phyloP scores from a whole-genome alignment of 768 basidiomycete species.

The Serendipita sp. region DNA sequence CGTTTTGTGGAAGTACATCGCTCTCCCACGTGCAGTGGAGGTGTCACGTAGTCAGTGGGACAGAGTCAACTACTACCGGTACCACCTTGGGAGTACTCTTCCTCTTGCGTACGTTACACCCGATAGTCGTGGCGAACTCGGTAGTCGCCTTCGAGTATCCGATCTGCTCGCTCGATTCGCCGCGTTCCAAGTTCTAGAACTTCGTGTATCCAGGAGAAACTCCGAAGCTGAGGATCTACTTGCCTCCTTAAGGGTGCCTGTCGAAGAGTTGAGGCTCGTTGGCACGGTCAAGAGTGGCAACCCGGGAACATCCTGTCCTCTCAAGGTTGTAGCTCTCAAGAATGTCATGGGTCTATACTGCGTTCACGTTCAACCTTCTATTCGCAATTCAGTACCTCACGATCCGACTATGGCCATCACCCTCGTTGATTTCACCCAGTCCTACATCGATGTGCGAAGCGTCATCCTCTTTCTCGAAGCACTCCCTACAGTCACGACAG shows the following conservation, averaged over 20 bases:
- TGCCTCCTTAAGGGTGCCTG: neutral
- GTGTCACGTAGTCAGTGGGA: neutral
- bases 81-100: neutral
- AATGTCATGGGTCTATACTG: neutral
- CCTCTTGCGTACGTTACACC: neutral
- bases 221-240: slow-evolving; percentile 3
- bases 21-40: neutral
- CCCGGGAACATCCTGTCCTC: neutral
- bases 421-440: neutral
- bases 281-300: neutral
- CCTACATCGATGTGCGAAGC: neutral
- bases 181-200: neutral
- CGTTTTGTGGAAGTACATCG: neutral
- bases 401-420: neutral
- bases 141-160: neutral
- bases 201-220: neutral
- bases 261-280: neutral
- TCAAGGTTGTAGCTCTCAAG: neutral
- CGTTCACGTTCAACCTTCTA: neutral
- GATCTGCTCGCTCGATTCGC: neutral
- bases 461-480: neutral
- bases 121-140: neutral
- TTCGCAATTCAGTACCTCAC: neutral
- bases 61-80: neutral
- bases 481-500: neutral